Evolutionary conservation across 192 early-diverging fungal species (phyloP), one percentile per base, ranked within the genome.

Genomic region (Radiomyces spectabilis): DNA sequence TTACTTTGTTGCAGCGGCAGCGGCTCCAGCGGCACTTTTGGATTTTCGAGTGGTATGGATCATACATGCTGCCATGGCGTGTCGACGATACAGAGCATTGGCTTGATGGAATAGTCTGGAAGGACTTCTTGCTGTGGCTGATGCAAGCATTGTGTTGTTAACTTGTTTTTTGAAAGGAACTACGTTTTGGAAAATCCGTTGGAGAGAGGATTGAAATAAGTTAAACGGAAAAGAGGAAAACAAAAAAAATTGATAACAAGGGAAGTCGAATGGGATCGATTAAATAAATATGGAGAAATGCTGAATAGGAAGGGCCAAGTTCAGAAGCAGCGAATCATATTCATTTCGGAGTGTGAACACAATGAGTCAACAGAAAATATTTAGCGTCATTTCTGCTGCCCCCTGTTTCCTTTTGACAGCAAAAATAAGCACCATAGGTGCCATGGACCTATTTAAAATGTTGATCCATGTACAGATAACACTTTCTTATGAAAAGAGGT

Each of bases 121-220:
- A 15, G 54, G 19, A 26, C 41, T 42, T 19, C 29, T 45, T 29
- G 31, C 42, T 56, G 32, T 46, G n/a, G 32, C 13, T 22, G 54
- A 46, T 33, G 44, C 45, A 57, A 57, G 22, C 55, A 57, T 56
- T 51, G n/a, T 35, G 33, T 16, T 53, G 16, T 49, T 18, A n/a
- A 6, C 25, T 31, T 26, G 13, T 10, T 24, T 22, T 6, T 25
- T 45, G n/a, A n/a, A n/a, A n/a, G n/a, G n/a, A n/a, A n/a, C n/a
- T n/a, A n/a, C n/a, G n/a, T n/a, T n/a, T n/a, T n/a, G n/a, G n/a
- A n/a, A n/a, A n/a, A n/a, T n/a, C n/a, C n/a, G n/a, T n/a, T n/a
- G 7, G 43, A 43, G 26, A 24, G 27, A 24, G 18, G 27, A 5
- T 26, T 26, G 7, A 26, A 15, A 37, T 24, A 38, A 35, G 0